A percentile compares a stretch with the other conserved stretches of the same genome.
phyloP scores from a whole-genome alignment of 139 green algal species.

The Chlorella sp. region DNA sequence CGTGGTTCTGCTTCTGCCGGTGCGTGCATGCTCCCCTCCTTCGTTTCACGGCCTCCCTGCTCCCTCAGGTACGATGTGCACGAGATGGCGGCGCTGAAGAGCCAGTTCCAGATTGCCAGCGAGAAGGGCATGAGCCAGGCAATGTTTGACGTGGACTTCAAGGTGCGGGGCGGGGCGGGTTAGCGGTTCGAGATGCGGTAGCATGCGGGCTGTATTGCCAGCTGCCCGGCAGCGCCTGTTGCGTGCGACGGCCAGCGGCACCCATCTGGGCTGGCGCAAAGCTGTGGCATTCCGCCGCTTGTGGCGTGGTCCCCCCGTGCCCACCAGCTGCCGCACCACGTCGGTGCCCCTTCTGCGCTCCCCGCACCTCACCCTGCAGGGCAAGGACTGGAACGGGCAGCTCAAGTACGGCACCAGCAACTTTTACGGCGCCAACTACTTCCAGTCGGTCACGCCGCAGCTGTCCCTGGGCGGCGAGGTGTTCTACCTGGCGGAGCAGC shows the following conservation, averaged over 20 bases:
- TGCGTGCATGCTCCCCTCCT: background rate
- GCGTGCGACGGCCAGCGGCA: no score
- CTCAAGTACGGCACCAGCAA: slow-evolving; percentile 93
- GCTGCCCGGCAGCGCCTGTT: no score
- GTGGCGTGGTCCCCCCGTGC: no score
- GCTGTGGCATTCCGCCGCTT: background rate
- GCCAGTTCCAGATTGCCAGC: slow-evolving; percentile 86
- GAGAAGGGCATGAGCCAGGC: slow-evolving; percentile 75
- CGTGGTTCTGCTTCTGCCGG: no score
- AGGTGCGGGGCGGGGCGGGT: slow-evolving; percentile 24
- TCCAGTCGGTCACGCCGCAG: slow-evolving; percentile 92
- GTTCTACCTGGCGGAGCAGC: slow-evolving; percentile 92
- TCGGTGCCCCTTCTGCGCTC: background rate
- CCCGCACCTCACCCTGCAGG: slow-evolving; percentile 44
- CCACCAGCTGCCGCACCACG: background rate
- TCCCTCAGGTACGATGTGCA: slow-evolving; percentile 79
- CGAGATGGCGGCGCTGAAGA: slow-evolving; percentile 77
- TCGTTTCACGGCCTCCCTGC: background rate
- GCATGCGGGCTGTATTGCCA: no score
- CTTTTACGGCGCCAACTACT: slow-evolving; percentile 89
- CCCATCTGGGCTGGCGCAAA: background rate
- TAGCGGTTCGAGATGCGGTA: no score
- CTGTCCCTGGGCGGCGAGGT: slow-evolving; percentile 87
- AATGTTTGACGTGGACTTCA: slow-evolving; percentile 72
- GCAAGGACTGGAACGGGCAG: slow-evolving; percentile 95